Base-by-base conservation (phyloP, 192 early-diverging fungal species). In the Coemansia sp. region DNA sequence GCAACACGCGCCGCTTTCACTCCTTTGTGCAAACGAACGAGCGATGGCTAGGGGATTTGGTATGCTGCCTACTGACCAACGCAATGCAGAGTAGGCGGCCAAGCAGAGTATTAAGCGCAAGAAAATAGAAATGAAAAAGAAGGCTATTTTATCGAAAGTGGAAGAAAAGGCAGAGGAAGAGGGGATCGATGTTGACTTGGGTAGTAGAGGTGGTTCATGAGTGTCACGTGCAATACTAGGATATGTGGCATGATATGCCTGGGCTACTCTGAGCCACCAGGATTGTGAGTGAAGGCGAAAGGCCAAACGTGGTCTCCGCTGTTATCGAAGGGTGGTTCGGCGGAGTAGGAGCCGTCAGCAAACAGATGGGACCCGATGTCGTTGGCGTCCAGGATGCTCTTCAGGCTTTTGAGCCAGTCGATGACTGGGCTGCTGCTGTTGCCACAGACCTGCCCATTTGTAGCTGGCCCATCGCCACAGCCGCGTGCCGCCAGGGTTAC, bases 401-500 rank as follows among this genome's bases (percentile, higher is more conserved):
- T 41, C 13, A 71, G 63, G 34, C 58, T 65, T 45, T 41, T 65
- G 38, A 71, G 39, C 69, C 69, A 71, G 45, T 71, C 63, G 20
- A 45, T 36, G 8, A 71, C 69, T n/a, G 43, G 25, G 5, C 25
- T 26, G 52, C 52, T 31, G 16, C 4, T 55, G 28, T 33, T 21
- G 18, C 43, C 52, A 28, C 52, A 53, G 13, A 14, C 52, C 52
- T 31, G 52, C 6, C 25, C 28, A 31, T 55, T 55, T 31, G 16
- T 6, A 26, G 11, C 52, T 16, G 52, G 28, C 14, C 52, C 21
- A 14, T 37, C 14, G 6, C 61, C 58, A 43, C 56, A 48, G 47
- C 62, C 41, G 28, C 23, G 50, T 6, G n/a, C 58, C 0, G 39
- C 39, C 13, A 47, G 43, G 10, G 63, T 71, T 50, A 47, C 53